Base-by-base conservation (phyloP, 164 flowering plant genomes). In the Cinnamomum micranthum region DNA sequence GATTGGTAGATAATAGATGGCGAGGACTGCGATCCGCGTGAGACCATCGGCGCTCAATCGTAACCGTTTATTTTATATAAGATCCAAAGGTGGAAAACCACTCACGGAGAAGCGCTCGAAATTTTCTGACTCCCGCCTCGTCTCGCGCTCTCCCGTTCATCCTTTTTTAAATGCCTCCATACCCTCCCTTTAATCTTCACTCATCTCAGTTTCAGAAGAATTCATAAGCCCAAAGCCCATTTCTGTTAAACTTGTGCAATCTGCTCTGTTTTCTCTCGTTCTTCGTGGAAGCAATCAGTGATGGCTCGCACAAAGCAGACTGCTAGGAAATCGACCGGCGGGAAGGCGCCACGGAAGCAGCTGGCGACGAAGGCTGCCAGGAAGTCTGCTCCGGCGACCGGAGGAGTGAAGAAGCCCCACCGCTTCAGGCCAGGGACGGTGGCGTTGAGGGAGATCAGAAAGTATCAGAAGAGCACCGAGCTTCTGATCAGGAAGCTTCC, bases 251-350 rank as follows among this genome's bases (percentile, higher is more conserved):
- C 35, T 31, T 31, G 35, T 31, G 7, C 27, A 65, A 6, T 65
- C 17, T 65, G 14, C 68, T 6, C 0, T 65, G 13, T 65, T 23
- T 23, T n/a, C 23, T 20, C 47, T 41, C 11, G 11, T 9, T 41
- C 47, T 41, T 41, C 47, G 47, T 41, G 9, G 47, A 41, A 60
- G n/a, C 64, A 60, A 23, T 19, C 11, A 65, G 5, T 62, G 31
- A 77, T 77, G 80, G 80, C 80, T 27, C 73, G 80, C 2, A 77
- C 80, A 1, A 77, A 77, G 80, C 77, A 68, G 72, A 75, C 72
- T 2, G 77, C 72, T 0, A 68, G 77, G 67, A 75, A 68, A 47
- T 69, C 77, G 28, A 75, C 77, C 11, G 77, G 77, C 15, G 77
- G 77, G 12, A 74, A 65, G 71, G 76, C 76, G 15, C 76, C 70